A percentile compares a stretch with the other conserved stretches of the same genome.
Conservation (phyloP, 768 basidiomycete species). For the Clavulina sp. region DNA sequence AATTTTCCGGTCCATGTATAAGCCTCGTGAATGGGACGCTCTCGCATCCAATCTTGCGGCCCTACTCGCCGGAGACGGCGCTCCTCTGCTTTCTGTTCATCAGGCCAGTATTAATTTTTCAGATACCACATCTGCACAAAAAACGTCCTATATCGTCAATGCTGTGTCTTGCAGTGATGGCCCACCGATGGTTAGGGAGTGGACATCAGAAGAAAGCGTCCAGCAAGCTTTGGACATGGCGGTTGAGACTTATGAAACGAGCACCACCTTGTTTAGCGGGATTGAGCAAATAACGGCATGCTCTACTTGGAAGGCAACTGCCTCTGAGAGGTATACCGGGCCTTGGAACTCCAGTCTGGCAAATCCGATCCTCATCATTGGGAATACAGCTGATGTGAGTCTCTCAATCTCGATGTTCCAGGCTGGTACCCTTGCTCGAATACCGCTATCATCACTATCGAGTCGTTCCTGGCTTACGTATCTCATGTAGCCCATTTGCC, state of each 20-base stretch:
- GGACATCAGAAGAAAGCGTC: too few species aligned
- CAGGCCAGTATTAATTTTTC: too few species aligned
- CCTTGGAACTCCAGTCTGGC: neutral
- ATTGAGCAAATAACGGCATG: neutral
- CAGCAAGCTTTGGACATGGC: too few species aligned
- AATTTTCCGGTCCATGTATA: slow-evolving; percentile 12
- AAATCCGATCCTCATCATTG: neutral
- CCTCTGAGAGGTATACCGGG: neutral
- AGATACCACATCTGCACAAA: too few species aligned
- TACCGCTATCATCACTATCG: neutral
- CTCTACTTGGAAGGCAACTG: neutral
- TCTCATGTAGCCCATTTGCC: neutral
- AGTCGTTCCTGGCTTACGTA: neutral
- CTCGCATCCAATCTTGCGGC: slow-evolving; percentile 11
- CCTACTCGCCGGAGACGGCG: too few species aligned
- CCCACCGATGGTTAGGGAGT: too few species aligned
- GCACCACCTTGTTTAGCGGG: neutral
- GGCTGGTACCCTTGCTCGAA: neutral
- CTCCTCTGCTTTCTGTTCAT: too few species aligned
- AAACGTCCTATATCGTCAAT: too few species aligned
- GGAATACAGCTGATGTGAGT: slow-evolving; percentile 1
- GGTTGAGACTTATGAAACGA: too few species aligned
- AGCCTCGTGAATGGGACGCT: slow-evolving; percentile 13
- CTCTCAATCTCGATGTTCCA: too few species aligned
- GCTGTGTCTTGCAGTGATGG: too few species aligned